phyloP scores from a whole-genome alignment of 2,329 filamentous ascomycete species.

The Pestalotiopsis sp. region DNA sequence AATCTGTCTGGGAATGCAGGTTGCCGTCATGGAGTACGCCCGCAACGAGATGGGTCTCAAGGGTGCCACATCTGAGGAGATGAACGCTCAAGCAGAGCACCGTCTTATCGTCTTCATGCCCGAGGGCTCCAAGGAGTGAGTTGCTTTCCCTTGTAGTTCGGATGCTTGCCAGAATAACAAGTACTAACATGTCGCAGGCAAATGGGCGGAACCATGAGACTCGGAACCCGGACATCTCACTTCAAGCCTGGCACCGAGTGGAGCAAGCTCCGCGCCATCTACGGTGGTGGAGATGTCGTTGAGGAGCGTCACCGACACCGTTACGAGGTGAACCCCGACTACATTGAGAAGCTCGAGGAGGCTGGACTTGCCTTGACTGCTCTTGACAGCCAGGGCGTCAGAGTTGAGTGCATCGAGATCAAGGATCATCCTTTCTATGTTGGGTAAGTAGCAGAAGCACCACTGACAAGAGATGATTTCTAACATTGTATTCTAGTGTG shows the following conservation, averaged over 20 bases:
- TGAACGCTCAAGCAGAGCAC: conserved; percentile 59
- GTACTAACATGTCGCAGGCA: background rate
- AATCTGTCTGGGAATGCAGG: conserved; percentile 90
- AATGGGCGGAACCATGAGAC: conserved; percentile 84
- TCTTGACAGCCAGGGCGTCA: conserved; percentile 75
- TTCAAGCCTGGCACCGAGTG: conserved; percentile 79
- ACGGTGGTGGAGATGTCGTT: conserved; percentile 60
- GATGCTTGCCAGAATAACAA: conserved; percentile 48
- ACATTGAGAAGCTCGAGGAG: conserved; percentile 68
- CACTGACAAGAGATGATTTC: background rate
- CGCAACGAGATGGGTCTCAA: conserved; percentile 71
- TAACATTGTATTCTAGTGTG: conserved; percentile 46
- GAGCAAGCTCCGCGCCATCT: conserved; percentile 76
- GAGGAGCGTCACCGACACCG: conserved; percentile 84
- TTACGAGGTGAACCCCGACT: conserved; percentile 87
- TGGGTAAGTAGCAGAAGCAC: conserved; percentile 11
- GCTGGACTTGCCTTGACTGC: conserved; percentile 76
- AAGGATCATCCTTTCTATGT: conserved; percentile 85
- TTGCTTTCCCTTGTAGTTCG: background rate
- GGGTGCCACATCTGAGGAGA: conserved; percentile 58
- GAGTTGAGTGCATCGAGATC: conserved; percentile 84
- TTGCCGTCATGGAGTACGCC: conserved; percentile 88
- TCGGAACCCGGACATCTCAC: conserved; percentile 72
- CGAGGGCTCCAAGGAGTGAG: conserved; percentile 45
- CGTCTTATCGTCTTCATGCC: conserved; percentile 90